These are phyloP conservation scores for Trichosporon asahii DNA, from an alignment of 1,284 basidiomycete species.

Conservation along the genomic window DNA sequence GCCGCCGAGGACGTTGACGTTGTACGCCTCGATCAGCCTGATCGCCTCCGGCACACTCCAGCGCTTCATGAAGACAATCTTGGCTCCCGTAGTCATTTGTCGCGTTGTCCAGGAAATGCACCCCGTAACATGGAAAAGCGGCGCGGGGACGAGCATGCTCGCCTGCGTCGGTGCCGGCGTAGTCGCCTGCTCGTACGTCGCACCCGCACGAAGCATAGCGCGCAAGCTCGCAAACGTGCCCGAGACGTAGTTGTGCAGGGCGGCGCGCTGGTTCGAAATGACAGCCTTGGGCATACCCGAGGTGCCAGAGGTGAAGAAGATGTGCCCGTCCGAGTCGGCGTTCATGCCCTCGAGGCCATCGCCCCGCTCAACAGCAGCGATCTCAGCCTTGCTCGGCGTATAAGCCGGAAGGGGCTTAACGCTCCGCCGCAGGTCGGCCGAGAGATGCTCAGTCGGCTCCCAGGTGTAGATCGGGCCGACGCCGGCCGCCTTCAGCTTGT, in stretches of 20 bases:
- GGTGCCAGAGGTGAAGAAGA: constrained; percentile 41
- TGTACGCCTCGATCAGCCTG: constrained; percentile 32
- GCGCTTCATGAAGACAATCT: constrained; percentile 38
- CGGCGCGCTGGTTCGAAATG: constrained; percentile 51
- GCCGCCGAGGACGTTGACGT: constrained; percentile 26
- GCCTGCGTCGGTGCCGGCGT: constrained; percentile 20
- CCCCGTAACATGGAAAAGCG: constrained; percentile 47
- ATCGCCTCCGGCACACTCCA: constrained; percentile 42
- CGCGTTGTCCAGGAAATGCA: constrained; percentile 44
- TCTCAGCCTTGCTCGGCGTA: not conserved
- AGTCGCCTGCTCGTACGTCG: constrained; percentile 9
- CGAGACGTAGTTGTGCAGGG: constrained; percentile 41
- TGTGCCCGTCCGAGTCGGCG: constrained; percentile 43
- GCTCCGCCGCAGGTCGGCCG: not conserved
- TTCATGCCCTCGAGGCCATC: constrained; percentile 25
- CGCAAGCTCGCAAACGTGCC: constrained; percentile 47
- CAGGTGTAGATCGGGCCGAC: constrained; percentile 9
- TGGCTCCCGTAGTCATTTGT: constrained; percentile 49
- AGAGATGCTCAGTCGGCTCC: not conserved
- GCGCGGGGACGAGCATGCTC: constrained; percentile 37
- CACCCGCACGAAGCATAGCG: constrained; percentile 35
- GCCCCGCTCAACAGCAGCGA: constrained; percentile 16
- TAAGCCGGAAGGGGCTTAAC: not conserved
- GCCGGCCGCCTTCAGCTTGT: not conserved
- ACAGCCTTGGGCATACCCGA: constrained; percentile 67